These are phyloP conservation scores for Cutaneotrichosporon cavernicola DNA, from an alignment of 1,284 basidiomycete species.

Conservation along the genomic window DNA sequence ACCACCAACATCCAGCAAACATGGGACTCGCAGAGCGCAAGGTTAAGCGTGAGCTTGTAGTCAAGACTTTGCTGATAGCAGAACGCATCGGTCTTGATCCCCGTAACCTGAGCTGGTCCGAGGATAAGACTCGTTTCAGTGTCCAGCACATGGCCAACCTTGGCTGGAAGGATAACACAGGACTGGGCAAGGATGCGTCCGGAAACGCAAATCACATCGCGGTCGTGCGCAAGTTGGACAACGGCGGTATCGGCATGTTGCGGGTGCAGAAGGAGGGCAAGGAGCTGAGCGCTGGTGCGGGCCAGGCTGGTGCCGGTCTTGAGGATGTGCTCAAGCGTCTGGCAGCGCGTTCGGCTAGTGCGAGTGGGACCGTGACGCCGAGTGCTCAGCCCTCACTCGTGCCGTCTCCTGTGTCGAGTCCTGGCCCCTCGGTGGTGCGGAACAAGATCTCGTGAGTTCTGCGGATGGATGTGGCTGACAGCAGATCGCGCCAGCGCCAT, in stretches of 20 bases:
- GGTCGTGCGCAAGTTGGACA: slow-evolving; percentile 51
- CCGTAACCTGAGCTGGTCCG: slow-evolving; percentile 53
- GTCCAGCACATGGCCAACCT: slow-evolving; percentile 53
- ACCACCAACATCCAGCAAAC: slow-evolving; percentile 12
- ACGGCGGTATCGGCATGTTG: slow-evolving; percentile 52
- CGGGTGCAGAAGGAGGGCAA: slow-evolving; percentile 50
- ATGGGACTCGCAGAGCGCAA: slow-evolving; percentile 55
- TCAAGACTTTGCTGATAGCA: slow-evolving; percentile 17
- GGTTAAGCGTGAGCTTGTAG: slow-evolving; percentile 43
- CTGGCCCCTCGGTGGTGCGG: slow-evolving; percentile 33
- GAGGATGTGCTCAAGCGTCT: slow-evolving; percentile 50
- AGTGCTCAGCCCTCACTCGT: slow-evolving; percentile 25
- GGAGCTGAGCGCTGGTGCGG: slow-evolving; percentile 45
- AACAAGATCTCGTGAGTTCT: slow-evolving; percentile 50
- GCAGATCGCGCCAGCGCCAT: slow-evolving; percentile 48
- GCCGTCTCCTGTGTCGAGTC: slow-evolving; percentile 19
- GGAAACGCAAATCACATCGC: slow-evolving; percentile 53
- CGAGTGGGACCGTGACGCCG: slow-evolving; percentile 23
- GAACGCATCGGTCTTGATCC: slow-evolving; percentile 53
- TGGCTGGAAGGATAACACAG: slow-evolving; percentile 50
- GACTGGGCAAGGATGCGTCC: slow-evolving; percentile 42
- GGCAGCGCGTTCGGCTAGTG: slow-evolving; percentile 25
- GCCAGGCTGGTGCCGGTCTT: slow-evolving; percentile 49
- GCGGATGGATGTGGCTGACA: slow-evolving; percentile 10
- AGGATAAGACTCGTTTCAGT: slow-evolving; percentile 52